A percentile compares a stretch with the other conserved stretches of the same genome.
Evolutionary conservation across 2,329 filamentous ascomycete species (phyloP).

Genomic region (Ustilaginoidea virens): DNA sequence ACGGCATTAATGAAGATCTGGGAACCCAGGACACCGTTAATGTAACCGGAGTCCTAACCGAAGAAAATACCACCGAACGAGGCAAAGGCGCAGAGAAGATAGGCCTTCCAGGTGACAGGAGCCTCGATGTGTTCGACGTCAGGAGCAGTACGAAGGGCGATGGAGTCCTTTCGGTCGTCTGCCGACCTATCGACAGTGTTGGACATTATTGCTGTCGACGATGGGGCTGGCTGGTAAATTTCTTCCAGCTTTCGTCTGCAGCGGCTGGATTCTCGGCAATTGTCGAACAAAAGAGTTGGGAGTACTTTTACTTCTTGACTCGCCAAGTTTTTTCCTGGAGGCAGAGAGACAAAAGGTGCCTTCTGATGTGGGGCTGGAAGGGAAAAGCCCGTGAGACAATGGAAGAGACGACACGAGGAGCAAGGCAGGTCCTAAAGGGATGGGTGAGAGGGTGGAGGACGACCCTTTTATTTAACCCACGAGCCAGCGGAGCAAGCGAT

Average conservation of each 20-base stretch:
- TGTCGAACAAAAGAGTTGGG: too few species aligned
- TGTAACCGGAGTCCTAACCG: conserved; percentile 66
- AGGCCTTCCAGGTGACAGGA: conserved; percentile 53
- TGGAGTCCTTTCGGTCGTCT: conserved; percentile 11
- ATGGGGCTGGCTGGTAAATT: neutral
- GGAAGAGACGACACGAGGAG: conserved; percentile 1
- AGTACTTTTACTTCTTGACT: too few species aligned
- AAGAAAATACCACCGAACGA: conserved; percentile 63
- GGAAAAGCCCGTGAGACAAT: conserved; percentile 3
- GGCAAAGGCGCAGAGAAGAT: conserved; percentile 54
- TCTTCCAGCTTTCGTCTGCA: too few species aligned
- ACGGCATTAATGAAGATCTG: conserved; percentile 35
- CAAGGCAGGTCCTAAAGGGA: neutral
- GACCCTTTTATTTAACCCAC: conserved; percentile 7
- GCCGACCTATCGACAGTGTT: conserved; percentile 6
- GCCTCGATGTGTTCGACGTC: conserved; percentile 49
- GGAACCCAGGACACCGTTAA: conserved; percentile 46
- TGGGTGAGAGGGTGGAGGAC: conserved; percentile 1
- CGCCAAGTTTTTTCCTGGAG: too few species aligned
- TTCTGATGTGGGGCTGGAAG: neutral
- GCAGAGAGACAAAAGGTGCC: neutral
- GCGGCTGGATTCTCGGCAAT: too few species aligned
- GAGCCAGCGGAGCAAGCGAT: conserved; percentile 2
- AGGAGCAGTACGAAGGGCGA: conserved; percentile 24
- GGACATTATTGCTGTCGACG: conserved; percentile 1